Conservation (phyloP, 345 rosid genomes). For the Carallia pectinifolia region DNA sequence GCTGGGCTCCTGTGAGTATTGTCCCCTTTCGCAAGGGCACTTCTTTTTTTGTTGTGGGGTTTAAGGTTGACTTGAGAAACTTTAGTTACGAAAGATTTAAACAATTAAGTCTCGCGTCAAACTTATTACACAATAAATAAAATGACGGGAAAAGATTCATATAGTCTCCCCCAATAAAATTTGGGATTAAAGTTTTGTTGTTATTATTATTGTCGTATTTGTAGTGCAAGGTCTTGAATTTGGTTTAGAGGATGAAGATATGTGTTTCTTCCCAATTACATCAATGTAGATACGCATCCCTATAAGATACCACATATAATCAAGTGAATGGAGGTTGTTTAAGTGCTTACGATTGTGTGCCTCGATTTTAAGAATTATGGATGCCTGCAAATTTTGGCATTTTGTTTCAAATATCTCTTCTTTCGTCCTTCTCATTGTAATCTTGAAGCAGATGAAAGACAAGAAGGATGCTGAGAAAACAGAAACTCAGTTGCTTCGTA, state of each 20-base stretch:
- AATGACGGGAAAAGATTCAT: too few species aligned
- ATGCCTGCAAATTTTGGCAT: slow-evolving; percentile 5
- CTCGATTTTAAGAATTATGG: not conserved
- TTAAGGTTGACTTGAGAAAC: too few species aligned
- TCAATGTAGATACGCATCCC: not conserved
- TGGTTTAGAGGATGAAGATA: not conserved
- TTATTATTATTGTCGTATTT: not conserved
- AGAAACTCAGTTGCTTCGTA: slow-evolving; percentile 53
- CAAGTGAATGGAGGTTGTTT: too few species aligned
- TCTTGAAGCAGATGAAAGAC: slow-evolving; percentile 50
- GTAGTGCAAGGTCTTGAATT: not conserved
- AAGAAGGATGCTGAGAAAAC: slow-evolving; percentile 59
- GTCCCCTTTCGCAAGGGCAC: too few species aligned
- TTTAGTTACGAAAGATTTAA: too few species aligned
- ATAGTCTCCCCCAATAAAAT: too few species aligned
- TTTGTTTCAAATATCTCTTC: not conserved
- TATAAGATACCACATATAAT: too few species aligned
- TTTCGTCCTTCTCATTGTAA: not conserved
- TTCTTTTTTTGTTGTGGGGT: too few species aligned
- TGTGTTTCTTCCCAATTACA: not conserved
- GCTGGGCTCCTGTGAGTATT: slow-evolving; percentile 78
- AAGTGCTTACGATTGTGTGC: not conserved
- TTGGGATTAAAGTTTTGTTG: too few species aligned
- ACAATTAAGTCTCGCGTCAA: too few species aligned
- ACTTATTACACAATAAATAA: too few species aligned